Evolutionary conservation across 179 eudicot genomes (phyloP).

Genomic region (Pouteria campechiana): DNA sequence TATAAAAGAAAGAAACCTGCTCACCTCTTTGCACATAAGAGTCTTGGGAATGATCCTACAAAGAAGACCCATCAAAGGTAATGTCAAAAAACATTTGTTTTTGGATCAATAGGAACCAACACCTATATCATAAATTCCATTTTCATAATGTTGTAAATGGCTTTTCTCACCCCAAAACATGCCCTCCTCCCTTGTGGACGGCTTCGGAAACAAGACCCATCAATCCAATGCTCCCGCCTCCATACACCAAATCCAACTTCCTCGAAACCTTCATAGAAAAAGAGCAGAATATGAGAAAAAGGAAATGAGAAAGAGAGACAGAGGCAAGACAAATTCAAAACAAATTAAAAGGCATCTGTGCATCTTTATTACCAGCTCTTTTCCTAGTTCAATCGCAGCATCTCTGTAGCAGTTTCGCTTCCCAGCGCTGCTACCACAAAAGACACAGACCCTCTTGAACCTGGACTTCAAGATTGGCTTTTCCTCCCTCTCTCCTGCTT

Average conservation of each 20-base stretch:
- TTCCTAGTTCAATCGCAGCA: constrained; percentile 34
- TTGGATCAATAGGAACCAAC: background rate
- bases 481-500: too few relatives aligned
- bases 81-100: background rate
- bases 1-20: too few relatives aligned
- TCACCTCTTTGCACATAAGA: constrained; percentile 64
- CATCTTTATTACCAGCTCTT: constrained; percentile 16
- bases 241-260: constrained; percentile 64
- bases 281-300: too few relatives aligned
- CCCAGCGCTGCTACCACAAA: constrained; percentile 44
- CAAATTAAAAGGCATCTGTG: too few relatives aligned
- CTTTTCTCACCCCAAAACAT: constrained; percentile 58
- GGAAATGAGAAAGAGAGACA: too few relatives aligned
- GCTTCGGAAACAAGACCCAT: constrained; percentile 79
- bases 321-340: too few relatives aligned
- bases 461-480: too few relatives aligned
- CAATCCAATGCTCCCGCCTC: constrained; percentile 75
- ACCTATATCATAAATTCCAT: background rate
- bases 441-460: constrained; percentile 31
- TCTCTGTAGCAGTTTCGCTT: constrained; percentile 30
- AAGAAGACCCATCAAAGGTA: background rate
- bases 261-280: constrained; percentile 31
- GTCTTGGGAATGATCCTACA: constrained; percentile 69
- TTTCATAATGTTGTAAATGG: background rate
- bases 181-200: constrained; percentile 60